Evolutionary conservation across 192 early-diverging fungal species (phyloP).

Genomic region (Backusella macrospora): DNA sequence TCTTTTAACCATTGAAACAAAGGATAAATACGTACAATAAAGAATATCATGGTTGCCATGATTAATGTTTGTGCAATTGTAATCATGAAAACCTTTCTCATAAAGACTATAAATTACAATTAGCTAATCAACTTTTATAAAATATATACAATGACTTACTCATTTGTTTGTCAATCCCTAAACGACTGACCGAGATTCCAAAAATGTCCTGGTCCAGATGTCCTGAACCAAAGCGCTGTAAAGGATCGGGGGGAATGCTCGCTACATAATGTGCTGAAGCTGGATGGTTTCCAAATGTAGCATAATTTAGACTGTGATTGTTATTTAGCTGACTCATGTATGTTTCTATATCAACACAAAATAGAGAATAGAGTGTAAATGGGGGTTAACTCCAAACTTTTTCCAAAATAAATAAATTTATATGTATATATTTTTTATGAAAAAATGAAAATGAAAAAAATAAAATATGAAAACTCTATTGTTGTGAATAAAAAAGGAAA

Average conservation of each 20-base stretch:
- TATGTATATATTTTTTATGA: not conserved
- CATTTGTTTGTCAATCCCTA: conserved; percentile 31
- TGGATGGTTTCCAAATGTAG: conserved; percentile 1
- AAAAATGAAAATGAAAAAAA: not conserved
- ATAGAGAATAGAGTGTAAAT: too few species aligned
- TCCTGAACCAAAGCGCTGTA: conserved; percentile 30
- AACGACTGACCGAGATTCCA: conserved; percentile 29
- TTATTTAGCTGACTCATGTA: not conserved
- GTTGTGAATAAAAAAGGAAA: not conserved
- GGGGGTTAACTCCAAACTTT: too few species aligned
- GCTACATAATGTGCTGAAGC: not conserved
- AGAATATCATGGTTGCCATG: conserved; percentile 15
- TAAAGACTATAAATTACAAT: conserved; percentile 10
- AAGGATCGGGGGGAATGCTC: not conserved
- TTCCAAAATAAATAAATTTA: too few species aligned
- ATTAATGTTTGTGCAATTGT: conserved; percentile 15
- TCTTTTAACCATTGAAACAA: conserved; percentile 29
- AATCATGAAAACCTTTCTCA: conserved; percentile 17
- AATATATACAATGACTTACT: conserved; percentile 18
- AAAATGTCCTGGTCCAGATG: conserved; percentile 35
- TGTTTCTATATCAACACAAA: not conserved
- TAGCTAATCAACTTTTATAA: not conserved
- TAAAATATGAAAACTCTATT: not conserved
- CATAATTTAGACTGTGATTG: not conserved
- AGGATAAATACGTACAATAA: conserved; percentile 11